Evolutionary conservation across 441 rosid genomes (phyloP).

Genomic region (Croton setiger): DNA sequence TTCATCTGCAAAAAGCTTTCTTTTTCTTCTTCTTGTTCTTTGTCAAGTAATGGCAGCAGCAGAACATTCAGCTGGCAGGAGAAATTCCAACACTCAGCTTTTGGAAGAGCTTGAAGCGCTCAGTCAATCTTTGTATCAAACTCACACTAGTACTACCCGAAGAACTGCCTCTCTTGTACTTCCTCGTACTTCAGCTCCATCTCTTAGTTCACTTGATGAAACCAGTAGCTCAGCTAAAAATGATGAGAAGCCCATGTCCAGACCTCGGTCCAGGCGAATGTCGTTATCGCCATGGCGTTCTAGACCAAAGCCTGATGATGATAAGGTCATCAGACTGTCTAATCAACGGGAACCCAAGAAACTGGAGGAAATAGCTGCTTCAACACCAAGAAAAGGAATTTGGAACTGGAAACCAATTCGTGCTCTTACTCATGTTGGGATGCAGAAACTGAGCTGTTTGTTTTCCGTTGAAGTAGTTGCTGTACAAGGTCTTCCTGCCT

Average conservation of each 20-base stretch:
- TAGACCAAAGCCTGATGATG: constrained; percentile 52
- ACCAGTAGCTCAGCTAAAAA: constrained; percentile 11
- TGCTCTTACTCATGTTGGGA: constrained; percentile 68
- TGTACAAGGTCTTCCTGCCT: constrained; percentile 74
- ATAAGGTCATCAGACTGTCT: constrained; percentile 22
- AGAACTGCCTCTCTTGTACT: constrained; percentile 69
- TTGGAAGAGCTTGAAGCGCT: constrained; percentile 79
- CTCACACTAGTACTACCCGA: constrained; percentile 43
- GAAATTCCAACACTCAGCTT: constrained; percentile 70
- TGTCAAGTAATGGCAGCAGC: constrained; percentile 28
- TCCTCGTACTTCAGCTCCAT: constrained; percentile 57
- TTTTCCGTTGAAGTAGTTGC: constrained; percentile 84
- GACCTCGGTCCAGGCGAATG: constrained; percentile 61
- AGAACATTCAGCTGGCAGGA: constrained; percentile 35
- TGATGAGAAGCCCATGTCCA: constrained; percentile 29
- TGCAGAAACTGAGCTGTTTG: constrained; percentile 85
- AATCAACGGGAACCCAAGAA: constrained; percentile 20
- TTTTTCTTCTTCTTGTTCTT: background rate
- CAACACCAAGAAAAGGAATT: constrained; percentile 62
- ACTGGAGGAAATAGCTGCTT: constrained; percentile 33
- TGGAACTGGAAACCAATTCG: constrained; percentile 96
- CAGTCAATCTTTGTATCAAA: constrained; percentile 74
- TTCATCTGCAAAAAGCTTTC: background rate
- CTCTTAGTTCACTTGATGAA: constrained; percentile 37
- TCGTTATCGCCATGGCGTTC: constrained; percentile 94